Evolutionary conservation across 2,329 filamentous ascomycete species (phyloP).

Genomic region (Colletotrichum tanaceti): DNA sequence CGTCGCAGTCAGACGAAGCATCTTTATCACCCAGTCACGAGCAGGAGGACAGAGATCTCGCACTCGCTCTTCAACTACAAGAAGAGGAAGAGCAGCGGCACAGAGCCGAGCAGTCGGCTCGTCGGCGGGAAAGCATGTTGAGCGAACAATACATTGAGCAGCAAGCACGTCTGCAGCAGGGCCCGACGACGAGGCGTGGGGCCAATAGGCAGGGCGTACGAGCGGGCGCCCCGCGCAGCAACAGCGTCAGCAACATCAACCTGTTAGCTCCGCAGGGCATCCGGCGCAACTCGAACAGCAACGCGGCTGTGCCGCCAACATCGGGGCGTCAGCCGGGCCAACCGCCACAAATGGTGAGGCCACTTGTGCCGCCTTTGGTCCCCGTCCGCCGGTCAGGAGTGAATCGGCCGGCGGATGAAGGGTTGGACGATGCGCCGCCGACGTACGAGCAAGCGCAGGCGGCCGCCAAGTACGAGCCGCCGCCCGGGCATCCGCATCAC

Average conservation of each 20-base stretch:
- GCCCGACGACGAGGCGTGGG: constrained; percentile 44
- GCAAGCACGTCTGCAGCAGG: constrained; percentile 58
- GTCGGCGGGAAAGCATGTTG: constrained; percentile 73
- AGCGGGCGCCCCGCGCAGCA: constrained; percentile 30
- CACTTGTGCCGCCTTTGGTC: constrained; percentile 57
- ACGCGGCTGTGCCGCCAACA: constrained; percentile 5
- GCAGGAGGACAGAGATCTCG: constrained; percentile 87
- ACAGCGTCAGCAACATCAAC: constrained; percentile 38
- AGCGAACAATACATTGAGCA: constrained; percentile 78
- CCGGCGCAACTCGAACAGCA: constrained; percentile 41
- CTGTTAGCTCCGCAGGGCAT: constrained; percentile 21
- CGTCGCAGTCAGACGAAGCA: constrained; percentile 42
- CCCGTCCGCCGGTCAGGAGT: constrained; percentile 53
- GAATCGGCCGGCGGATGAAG: constrained; percentile 53
- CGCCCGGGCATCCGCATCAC: constrained; percentile 61
- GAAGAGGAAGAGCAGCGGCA: constrained; percentile 91
- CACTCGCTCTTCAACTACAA: constrained; percentile 90
- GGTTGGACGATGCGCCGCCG: constrained; percentile 64
- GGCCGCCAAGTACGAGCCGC: constrained; percentile 63
- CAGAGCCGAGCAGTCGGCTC: constrained; percentile 68
- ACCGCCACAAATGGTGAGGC: constrained; percentile 56
- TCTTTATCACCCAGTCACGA: constrained; percentile 60
- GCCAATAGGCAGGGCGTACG: constrained; percentile 40
- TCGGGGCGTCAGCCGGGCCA: constrained; percentile 32
- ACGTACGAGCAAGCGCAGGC: constrained; percentile 69